Conservation (phyloP, 2,329 filamentous ascomycete genomes). For the Pyrenophora seminiperda region DNA sequence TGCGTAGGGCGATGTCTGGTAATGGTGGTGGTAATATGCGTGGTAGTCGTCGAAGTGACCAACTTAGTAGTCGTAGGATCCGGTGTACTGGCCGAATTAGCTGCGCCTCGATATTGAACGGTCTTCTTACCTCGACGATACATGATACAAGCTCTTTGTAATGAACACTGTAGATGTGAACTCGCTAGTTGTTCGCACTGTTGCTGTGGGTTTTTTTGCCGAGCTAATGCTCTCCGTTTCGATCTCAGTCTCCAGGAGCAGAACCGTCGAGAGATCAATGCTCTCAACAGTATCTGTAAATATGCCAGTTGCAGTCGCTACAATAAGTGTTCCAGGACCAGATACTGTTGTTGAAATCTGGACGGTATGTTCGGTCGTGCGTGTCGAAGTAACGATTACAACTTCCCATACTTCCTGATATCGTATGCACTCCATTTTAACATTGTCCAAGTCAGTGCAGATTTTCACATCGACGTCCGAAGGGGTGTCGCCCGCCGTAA, state of each 20-base stretch:
- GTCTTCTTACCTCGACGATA: slow-evolving; percentile 17
- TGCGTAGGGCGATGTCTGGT: slow-evolving; percentile 6
- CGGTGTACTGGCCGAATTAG: slow-evolving; percentile 13
- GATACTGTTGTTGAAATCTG: slow-evolving; percentile 49
- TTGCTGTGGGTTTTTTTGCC: slow-evolving; percentile 19
- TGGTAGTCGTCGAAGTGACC: slow-evolving; percentile 4
- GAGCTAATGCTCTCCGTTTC: slow-evolving; percentile 44
- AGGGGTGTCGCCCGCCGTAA: slow-evolving; percentile 48
- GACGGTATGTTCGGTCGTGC: slow-evolving; percentile 44
- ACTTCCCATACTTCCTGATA: slow-evolving; percentile 53
- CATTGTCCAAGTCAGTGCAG: slow-evolving; percentile 46
- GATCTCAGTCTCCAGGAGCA: slow-evolving; percentile 45
- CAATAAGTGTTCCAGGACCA: slow-evolving; percentile 39
- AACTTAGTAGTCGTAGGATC: slow-evolving; percentile 27
- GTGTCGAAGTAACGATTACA: slow-evolving; percentile 45
- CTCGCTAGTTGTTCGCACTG: slow-evolving; percentile 4
- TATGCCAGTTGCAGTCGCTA: slow-evolving; percentile 49
- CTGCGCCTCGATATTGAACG: not conserved
- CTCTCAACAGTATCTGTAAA: slow-evolving; percentile 48
- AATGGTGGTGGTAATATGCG: slow-evolving; percentile 17
- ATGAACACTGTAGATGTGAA: slow-evolving; percentile 27
- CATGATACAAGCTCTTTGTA: slow-evolving; percentile 31
- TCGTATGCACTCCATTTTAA: slow-evolving; percentile 47
- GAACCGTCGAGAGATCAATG: slow-evolving; percentile 48
- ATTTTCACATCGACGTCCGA: slow-evolving; percentile 51